Evolutionary conservation across 352 stramenopile species (phyloP), one percentile per base, ranked within the genome.

Genomic region (Phytopythium helicoides): DNA sequence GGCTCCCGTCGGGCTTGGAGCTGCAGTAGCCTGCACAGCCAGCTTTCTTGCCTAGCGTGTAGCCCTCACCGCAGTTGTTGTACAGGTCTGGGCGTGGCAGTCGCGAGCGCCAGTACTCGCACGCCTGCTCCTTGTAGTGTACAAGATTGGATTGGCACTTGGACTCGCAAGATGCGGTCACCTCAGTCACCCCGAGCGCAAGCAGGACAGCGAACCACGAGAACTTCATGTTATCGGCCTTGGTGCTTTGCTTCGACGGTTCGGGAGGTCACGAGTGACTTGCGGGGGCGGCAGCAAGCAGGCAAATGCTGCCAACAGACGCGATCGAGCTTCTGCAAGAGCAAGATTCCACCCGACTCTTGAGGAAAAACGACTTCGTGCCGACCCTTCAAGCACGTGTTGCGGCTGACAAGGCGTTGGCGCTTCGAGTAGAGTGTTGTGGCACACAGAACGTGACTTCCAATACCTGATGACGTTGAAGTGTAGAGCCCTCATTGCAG

Each of bases 81-180:
- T 73, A 82, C 56, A 82, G 63, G 35, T 82, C 71, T 1, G 68
- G 71, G n/a, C 71, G 68, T 0, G 71, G 71, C 18, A 82, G 66
- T 10, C 47, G 61, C 36, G 76, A 64, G 33, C 71, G 63, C 66
- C 71, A 82, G 28, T 64, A 64, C 40, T 70, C 44, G 39, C 68
- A 82, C 26, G 64, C 66, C 3, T 65, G 34, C 35, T 77, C 66
- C 18, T 69, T 65, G 50, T 63, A 61, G 53, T 67, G 61, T 49
- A 79, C 67, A 21, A 82, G 62, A 47, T 77, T 58, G 6, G 68
- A 68, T 46, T 75, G 60, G 47, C 71, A 82, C 19, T 38, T 48
- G 0, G 71, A 71, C 41, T 58, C 39, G 57, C 71, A 81, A 5
- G 41, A 44, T 2, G 54, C 66, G 15, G 38, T 2, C 34, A 49